Conservation (phyloP, 768 basidiomycete genomes). For the Lepiota brunneoincarnata region DNA sequence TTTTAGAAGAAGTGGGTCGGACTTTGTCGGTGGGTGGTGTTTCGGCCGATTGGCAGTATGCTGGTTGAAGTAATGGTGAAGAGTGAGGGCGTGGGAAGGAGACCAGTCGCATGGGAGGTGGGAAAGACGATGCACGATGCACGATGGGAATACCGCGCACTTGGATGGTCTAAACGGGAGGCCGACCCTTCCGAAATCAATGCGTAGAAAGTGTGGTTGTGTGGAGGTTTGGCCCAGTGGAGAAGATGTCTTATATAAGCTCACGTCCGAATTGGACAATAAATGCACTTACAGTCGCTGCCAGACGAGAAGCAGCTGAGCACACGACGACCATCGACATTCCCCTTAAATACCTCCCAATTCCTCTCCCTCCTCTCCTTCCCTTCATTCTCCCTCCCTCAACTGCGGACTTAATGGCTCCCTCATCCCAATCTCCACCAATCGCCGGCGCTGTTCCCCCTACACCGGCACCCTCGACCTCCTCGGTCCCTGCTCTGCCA, state of each 20-base stretch:
- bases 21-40: no score
- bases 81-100: no score
- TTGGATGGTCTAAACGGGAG: no score
- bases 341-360: constrained; percentile 2
- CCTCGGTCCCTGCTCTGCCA: constrained; percentile 23
- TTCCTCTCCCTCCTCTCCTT: neutral
- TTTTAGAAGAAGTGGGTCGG: no score
- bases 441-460: neutral
- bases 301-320: neutral
- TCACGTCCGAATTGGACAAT: neutral
- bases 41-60: no score
- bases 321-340: neutral
- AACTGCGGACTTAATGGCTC: neutral
- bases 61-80: no score
- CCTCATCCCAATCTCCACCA: neutral
- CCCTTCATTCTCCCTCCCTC: neutral
- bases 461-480: neutral
- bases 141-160: no score
- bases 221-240: neutral
- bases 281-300: neutral
- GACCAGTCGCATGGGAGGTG: no score
- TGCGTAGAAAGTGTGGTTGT: no score
- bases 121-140: no score
- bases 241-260: neutral
- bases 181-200: no score